Conservation (phyloP, 1,284 basidiomycete genomes). For the Rhodotorula sp. region DNA sequence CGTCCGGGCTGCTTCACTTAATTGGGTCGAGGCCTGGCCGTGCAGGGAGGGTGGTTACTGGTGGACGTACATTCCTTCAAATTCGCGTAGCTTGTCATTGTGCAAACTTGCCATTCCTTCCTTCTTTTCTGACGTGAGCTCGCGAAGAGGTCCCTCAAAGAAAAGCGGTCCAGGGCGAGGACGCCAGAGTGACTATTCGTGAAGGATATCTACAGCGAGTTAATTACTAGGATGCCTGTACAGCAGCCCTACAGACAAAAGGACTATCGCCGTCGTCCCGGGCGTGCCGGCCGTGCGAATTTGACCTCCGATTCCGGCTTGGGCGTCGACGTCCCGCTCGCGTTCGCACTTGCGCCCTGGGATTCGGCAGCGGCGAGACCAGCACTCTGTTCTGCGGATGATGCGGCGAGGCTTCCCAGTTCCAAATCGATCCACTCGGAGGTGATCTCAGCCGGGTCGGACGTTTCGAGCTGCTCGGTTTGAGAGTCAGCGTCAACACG, state of each 20-base stretch:
- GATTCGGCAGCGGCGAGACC: not conserved
- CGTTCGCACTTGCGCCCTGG: not conserved
- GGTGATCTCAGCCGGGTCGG: constrained; percentile 69
- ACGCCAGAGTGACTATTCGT: too few relatives aligned
- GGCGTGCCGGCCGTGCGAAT: constrained; percentile 46
- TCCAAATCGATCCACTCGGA: constrained; percentile 62
- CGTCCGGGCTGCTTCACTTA: not conserved
- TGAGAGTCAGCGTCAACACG: constrained; percentile 28
- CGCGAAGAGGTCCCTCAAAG: too few relatives aligned
- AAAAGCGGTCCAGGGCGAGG: too few relatives aligned
- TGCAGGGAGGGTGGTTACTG: not conserved
- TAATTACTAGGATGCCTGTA: not conserved
- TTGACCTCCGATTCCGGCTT: constrained; percentile 24
- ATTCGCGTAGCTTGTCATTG: too few relatives aligned
- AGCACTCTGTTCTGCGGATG: not conserved
- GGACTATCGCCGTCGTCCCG: constrained; percentile 40
- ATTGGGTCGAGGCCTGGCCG: not conserved
- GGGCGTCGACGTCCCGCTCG: constrained; percentile 6
- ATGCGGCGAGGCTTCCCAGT: constrained; percentile 52
- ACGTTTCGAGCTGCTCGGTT: constrained; percentile 72
- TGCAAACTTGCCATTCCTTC: not conserved
- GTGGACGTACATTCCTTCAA: not conserved
- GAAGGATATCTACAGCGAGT: too few relatives aligned
- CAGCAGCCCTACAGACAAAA: not conserved
- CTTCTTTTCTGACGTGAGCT: too few relatives aligned